Evolutionary conservation across 805 yeast genomes (phyloP), one percentile per base, ranked within the genome.

Genomic region (Cephaloascus albidus): DNA sequence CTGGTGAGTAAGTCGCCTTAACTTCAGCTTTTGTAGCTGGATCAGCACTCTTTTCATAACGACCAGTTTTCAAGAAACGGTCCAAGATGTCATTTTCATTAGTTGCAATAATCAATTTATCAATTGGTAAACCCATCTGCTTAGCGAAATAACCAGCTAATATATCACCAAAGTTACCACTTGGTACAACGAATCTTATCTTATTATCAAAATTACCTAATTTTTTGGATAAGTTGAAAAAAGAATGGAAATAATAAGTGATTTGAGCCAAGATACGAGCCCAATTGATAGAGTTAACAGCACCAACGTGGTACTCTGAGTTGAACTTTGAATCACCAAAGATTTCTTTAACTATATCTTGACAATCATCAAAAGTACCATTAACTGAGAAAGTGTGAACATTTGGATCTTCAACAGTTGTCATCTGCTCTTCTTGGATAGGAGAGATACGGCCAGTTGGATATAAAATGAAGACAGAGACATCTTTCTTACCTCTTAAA

Each of bases 361-460:
- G 99, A 65, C 99, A 93, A 65, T 93, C 97, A 61, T 93, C 99
- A 57, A 93, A 93, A 23, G 96, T 87, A 47, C 98, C 98, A 47
- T 81, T 85, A 30, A 93, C 96, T 4, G 96, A 86, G 45, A 93
- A 70, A 19, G 97, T 90, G 65, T 93, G 97, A 33, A 93, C 96
- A 54, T 93, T 93, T 38, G 76, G 65, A 60, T 93, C 98, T 38
- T 80, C 74, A 6, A 93, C 97, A 5, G 97, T 88, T 40, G 98
- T 85, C 99, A 93, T 93, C 66, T 93, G 99, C 51, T 84, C 86
- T 66, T 93, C 99, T 70, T 93, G 99, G 47, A 93, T 83, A 34
- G 96, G 97, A 28, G 97, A 89, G 41, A 93, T 93, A 60, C 97
- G 80, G 37, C 97, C 98, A 6, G 95, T 86, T 53, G 99, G 99